Conservation (phyloP, 192 early-diverging fungal species). For the Coemansia sp. region DNA sequence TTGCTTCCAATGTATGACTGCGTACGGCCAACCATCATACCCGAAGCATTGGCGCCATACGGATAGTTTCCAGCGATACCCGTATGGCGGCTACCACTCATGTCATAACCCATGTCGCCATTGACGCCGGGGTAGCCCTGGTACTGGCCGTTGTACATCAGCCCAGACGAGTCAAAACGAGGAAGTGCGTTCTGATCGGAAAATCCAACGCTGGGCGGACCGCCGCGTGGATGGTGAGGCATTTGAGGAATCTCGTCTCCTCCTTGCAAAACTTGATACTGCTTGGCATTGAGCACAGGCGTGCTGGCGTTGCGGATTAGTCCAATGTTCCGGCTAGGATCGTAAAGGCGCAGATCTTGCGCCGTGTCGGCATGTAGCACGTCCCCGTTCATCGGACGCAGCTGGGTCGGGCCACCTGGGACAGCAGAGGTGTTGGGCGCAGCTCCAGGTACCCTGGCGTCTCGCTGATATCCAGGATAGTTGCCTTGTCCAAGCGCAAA, state of each 20-base stretch:
- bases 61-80: constrained; percentile 15
- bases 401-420: not conserved
- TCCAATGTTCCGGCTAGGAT: constrained; percentile 24
- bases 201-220: constrained; percentile 8
- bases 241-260: constrained; percentile 21
- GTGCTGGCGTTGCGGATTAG: constrained; percentile 51
- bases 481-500: constrained; percentile 3
- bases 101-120: constrained; percentile 16
- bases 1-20: constrained; percentile 18
- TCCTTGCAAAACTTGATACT: constrained; percentile 39
- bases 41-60: constrained; percentile 20
- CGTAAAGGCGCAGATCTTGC: constrained; percentile 28
- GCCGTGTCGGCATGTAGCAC: constrained; percentile 7
- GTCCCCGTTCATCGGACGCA: constrained; percentile 9
- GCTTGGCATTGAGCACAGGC: constrained; percentile 49
- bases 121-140: constrained; percentile 13
- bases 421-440: not conserved
- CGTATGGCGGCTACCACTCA: constrained; percentile 16
- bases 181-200: constrained; percentile 5
- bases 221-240: constrained; percentile 5
- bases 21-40: constrained; percentile 18
- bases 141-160: constrained; percentile 21
- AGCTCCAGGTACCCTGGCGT: not conserved
- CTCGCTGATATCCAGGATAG: constrained; percentile 1
- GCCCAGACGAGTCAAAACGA: constrained; percentile 11